Percentiles rank a stretch among this genome's conserved stretches.
Evolutionary conservation across 2,329 filamentous ascomycete genomes (phyloP).

Genomic region (Chaetomium strumarium): DNA sequence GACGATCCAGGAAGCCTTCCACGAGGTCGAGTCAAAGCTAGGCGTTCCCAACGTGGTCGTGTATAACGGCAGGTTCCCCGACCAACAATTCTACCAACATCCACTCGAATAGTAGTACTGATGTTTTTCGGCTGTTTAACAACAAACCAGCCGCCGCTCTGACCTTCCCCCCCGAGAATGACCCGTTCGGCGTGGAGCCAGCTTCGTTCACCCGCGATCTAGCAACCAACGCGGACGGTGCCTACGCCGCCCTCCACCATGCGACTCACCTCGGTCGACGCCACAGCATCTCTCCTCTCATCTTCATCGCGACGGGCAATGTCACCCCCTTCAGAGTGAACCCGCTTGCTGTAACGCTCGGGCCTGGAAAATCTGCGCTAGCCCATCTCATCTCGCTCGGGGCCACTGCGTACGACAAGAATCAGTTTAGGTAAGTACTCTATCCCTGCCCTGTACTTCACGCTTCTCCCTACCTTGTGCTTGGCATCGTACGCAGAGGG

Average conservation of each 20-base stretch:
- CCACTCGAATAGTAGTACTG: neutral
- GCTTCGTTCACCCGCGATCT: neutral
- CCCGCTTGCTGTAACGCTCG: neutral
- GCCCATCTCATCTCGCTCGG: neutral
- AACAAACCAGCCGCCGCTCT: neutral
- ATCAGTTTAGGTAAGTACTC: neutral
- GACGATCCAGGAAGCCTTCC: neutral
- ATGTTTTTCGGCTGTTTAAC: neutral
- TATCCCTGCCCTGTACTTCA: no score
- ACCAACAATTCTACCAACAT: no score
- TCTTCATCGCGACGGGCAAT: slow-evolving; percentile 3
- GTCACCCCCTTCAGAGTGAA: neutral
- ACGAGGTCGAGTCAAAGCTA: slow-evolving; percentile 1
- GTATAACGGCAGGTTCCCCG: neutral
- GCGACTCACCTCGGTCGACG: neutral
- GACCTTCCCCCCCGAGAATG: neutral
- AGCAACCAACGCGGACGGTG: neutral
- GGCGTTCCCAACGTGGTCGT: neutral
- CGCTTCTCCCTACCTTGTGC: no score
- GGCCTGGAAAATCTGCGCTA: neutral
- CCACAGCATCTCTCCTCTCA: neutral
- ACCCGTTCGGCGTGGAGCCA: neutral
- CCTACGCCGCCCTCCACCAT: slow-evolving; percentile 1
- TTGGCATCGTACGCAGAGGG: no score
- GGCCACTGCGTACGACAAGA: neutral